These are phyloP conservation scores for Coemansia sp. DNA, from an alignment of 192 early-diverging fungal species.

Conservation along the genomic window DNA sequence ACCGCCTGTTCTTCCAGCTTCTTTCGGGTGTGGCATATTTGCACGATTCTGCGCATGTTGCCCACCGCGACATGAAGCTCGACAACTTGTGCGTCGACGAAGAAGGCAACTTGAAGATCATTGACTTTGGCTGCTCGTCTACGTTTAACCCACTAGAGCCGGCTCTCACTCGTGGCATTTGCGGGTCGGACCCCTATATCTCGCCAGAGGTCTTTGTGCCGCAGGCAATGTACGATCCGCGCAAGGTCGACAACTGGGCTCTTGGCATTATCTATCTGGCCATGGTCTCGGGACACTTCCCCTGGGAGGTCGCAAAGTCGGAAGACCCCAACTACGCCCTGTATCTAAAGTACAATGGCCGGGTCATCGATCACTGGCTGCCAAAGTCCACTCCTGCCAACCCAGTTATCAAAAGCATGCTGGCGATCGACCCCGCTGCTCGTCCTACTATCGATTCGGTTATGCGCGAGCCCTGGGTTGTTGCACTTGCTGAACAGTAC, in stretches of 20 bases:
- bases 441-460: conserved; percentile 79
- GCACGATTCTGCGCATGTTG: conserved; percentile 70
- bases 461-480: conserved; percentile 71
- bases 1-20: conserved; percentile 80
- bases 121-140: conserved; percentile 84
- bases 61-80: conserved; percentile 82
- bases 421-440: conserved; percentile 64
- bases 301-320: conserved; percentile 60
- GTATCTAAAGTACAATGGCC: conserved; percentile 49
- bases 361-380: conserved; percentile 57
- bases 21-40: conserved; percentile 71
- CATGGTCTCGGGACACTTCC: conserved; percentile 67
- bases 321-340: conserved; percentile 66
- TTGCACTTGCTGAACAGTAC: conserved; percentile 20
- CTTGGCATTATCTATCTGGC: conserved; percentile 81
- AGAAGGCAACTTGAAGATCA: conserved; percentile 75
- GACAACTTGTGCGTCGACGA: conserved; percentile 80
- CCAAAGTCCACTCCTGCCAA: conserved; percentile 32
- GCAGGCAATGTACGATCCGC: conserved; percentile 71
- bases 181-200: conserved; percentile 94
- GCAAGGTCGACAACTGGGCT: conserved; percentile 86
- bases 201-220: conserved; percentile 78
- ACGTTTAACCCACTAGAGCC: conserved; percentile 67
- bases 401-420: conserved; percentile 65
- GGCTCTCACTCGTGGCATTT: conserved; percentile 74